Percentiles rank a stretch among this genome's conserved stretches.
These are phyloP conservation scores for Gloeopeniophorella convolvens DNA, from an alignment of 768 basidiomycete species.

Conservation along the genomic window DNA sequence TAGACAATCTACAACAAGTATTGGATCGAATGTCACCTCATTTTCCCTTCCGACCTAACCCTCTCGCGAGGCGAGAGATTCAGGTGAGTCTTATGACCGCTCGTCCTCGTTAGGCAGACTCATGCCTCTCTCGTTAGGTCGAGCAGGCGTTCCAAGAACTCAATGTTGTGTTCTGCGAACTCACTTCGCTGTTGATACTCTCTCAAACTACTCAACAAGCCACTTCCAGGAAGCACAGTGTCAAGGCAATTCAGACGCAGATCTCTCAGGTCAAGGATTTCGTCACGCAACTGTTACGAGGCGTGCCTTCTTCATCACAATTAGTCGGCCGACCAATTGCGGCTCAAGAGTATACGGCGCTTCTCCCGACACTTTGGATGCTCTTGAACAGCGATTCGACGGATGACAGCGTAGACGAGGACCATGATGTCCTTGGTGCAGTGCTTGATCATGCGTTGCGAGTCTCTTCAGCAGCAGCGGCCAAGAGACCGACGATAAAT, in stretches of 20 bases:
- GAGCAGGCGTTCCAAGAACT: constrained; percentile 65
- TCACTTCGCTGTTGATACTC: constrained; percentile 58
- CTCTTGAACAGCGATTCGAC: constrained; percentile 42
- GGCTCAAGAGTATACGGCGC: constrained; percentile 50
- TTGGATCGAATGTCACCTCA: constrained; percentile 73
- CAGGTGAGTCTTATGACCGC: constrained; percentile 38
- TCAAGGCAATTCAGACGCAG: constrained; percentile 16
- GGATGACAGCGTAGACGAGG: constrained; percentile 17
- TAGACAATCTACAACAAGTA: constrained; percentile 49
- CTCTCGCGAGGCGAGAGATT: constrained; percentile 39
- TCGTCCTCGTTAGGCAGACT: constrained; percentile 6
- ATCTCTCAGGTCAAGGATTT: constrained; percentile 45
- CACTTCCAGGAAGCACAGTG: constrained; percentile 8
- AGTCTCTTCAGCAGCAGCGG: constrained; percentile 49
- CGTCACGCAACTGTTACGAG: constrained; percentile 51
- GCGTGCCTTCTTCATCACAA: constrained; percentile 25
- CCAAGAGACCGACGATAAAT: constrained; percentile 63
- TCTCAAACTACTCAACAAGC: constrained; percentile 24
- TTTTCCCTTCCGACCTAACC: constrained; percentile 64
- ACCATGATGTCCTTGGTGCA: constrained; percentile 40
- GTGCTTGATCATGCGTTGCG: constrained; percentile 61
- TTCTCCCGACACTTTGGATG: constrained; percentile 77
- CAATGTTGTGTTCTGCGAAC: constrained; percentile 72
- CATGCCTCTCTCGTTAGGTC: constrained; percentile 34
- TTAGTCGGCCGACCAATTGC: constrained; percentile 43